Conservation (phyloP, 345 rosid genomes). For the Eucalyptus leucophloia region DNA sequence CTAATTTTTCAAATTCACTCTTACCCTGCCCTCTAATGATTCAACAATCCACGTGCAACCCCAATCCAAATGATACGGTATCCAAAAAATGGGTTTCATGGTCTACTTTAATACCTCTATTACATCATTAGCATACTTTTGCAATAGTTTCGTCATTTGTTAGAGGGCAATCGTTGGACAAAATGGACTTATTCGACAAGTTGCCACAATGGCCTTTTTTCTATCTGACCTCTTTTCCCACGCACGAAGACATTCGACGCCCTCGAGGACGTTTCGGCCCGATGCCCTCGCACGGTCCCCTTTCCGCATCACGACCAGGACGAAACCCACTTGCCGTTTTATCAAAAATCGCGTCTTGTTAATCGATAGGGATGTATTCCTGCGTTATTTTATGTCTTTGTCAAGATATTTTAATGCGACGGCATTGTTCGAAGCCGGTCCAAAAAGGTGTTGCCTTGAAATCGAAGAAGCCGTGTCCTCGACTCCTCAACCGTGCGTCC, state of each 20-base stretch:
- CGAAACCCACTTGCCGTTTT: not conserved
- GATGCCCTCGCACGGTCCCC: not conserved
- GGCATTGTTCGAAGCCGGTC: not conserved
- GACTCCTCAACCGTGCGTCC: not conserved
- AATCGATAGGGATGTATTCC: no score
- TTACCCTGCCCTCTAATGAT: not conserved
- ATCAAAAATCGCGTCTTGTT: no score
- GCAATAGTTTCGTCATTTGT: not conserved
- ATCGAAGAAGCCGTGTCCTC: not conserved
- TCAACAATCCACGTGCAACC: not conserved
- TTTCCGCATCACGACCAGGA: not conserved
- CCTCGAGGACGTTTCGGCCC: not conserved
- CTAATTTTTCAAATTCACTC: not conserved
- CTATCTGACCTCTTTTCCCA: not conserved
- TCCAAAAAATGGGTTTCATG: not conserved
- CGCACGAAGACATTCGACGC: not conserved
- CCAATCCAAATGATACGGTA: not conserved
- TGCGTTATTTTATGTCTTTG: not conserved
- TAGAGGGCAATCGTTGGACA: not conserved
- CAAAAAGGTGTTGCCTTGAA: not conserved
- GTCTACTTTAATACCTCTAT: not conserved
- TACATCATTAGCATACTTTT: not conserved
- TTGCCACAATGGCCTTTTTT: no score
- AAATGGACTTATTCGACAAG: not conserved
- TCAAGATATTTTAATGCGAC: not conserved